These are phyloP conservation scores for Didymella keratinophila DNA, from an alignment of 2,329 filamentous ascomycete species.

Conservation along the genomic window DNA sequence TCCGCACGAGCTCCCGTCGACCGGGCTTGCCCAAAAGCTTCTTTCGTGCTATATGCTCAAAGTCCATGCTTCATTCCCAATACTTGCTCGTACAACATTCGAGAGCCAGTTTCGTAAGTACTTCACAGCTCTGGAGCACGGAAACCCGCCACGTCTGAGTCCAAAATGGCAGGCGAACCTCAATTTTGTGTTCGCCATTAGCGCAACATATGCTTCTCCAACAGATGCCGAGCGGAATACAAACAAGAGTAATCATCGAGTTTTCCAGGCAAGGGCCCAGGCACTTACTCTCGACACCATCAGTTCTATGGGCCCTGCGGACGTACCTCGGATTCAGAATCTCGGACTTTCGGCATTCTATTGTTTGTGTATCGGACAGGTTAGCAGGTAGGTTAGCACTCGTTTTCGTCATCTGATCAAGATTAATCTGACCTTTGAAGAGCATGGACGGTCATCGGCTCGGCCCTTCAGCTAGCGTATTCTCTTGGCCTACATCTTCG, in stretches of 20 bases:
- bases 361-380: neutral
- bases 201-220: conserved; percentile 31
- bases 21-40: conserved; percentile 42
- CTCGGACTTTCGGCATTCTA: conserved; percentile 33
- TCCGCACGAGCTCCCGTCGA: conserved; percentile 42
- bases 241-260: conserved; percentile 2
- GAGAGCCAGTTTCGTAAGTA: conserved; percentile 45
- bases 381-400: neutral
- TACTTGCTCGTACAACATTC: conserved; percentile 45
- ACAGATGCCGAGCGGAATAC: neutral
- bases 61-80: conserved; percentile 50
- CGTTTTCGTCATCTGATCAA: no score
- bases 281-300: neutral
- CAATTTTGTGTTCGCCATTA: conserved; percentile 54
- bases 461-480: neutral
- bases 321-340: conserved; percentile 28
- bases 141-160: conserved; percentile 29
- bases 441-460: neutral
- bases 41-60: conserved; percentile 48
- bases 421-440: neutral
- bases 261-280: neutral
- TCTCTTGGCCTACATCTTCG: neutral
- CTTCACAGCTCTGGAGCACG: conserved; percentile 29
- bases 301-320: neutral
- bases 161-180: conserved; percentile 50